Percentiles rank a stretch among this genome's conserved stretches.
Evolutionary conservation across 2,329 filamentous ascomycete genomes (phyloP).

Genomic region (Alternaria triticimaculans): DNA sequence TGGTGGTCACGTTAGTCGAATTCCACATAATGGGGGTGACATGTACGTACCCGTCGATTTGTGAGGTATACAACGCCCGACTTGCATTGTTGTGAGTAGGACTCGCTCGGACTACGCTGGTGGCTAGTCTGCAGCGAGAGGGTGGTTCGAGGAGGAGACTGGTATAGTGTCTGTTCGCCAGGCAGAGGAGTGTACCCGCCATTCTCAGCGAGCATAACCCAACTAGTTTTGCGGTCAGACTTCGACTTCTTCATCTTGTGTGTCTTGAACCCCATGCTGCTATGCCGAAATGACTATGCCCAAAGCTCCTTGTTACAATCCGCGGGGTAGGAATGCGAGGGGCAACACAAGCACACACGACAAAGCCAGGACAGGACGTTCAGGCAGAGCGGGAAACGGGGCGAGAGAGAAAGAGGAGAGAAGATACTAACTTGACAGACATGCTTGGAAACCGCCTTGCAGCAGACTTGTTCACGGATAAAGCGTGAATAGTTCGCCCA

Average conservation of each 20-base stretch:
- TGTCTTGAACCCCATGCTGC: constrained; percentile 10
- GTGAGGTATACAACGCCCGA: constrained; percentile 81
- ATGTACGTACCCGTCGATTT: constrained; percentile 72
- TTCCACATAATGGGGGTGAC: background rate
- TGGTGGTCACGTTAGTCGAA: constrained; percentile 48
- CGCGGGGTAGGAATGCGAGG: constrained; percentile 15
- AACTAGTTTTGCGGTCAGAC: constrained; percentile 61
- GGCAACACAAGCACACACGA: background rate
- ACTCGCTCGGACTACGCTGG: constrained; percentile 67
- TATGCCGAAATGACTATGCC: background rate
- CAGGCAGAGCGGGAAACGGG: background rate
- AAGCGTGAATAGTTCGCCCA: constrained; percentile 28
- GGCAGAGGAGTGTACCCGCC: constrained; percentile 82
- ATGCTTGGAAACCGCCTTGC: constrained; percentile 31
- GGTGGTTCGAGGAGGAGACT: constrained; percentile 78
- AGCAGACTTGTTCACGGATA: constrained; percentile 29
- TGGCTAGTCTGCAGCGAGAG: constrained; percentile 76
- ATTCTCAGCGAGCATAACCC: constrained; percentile 86
- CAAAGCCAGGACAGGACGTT: background rate
- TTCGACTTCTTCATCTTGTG: constrained; percentile 35
- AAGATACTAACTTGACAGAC: constrained; percentile 50
- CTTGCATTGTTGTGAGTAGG: constrained; percentile 74
- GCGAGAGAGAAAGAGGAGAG: constrained; percentile 8
- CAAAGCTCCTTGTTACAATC: constrained; percentile 8
- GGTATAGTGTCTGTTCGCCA: constrained; percentile 81